phyloP scores from a whole-genome alignment of 2,329 filamentous ascomycete genomes.

The Colletotrichum sp. region DNA sequence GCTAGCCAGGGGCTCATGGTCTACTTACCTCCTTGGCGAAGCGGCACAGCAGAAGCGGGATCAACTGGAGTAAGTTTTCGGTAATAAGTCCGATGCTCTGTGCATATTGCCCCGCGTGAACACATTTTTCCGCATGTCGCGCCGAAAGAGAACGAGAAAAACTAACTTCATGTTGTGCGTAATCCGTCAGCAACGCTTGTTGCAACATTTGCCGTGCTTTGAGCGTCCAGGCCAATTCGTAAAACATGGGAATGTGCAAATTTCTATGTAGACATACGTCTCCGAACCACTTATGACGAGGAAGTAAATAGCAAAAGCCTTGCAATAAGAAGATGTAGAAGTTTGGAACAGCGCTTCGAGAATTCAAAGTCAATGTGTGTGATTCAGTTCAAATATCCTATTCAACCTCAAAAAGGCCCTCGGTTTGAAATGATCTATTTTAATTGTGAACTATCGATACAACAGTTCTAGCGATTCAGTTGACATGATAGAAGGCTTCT shows the following conservation, averaged over 20 bases:
- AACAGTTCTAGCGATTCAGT: not conserved
- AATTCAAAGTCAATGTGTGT: not conserved
- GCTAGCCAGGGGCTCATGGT: not conserved
- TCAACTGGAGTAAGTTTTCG: not conserved
- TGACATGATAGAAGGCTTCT: not conserved
- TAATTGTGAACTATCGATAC: not conserved
- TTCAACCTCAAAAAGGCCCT: not conserved
- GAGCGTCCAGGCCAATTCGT: not conserved
- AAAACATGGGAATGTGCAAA: no score
- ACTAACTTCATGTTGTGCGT: not conserved
- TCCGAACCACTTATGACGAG: not conserved
- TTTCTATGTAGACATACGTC: not conserved
- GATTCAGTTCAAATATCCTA: not conserved
- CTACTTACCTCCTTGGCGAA: not conserved
- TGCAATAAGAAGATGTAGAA: not conserved
- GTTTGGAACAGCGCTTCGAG: not conserved
- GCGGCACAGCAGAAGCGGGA: not conserved
- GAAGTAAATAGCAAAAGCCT: not conserved
- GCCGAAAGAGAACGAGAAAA: not conserved
- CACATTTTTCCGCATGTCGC: not conserved
- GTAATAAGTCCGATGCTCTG: not conserved
- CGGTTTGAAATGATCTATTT: not conserved
- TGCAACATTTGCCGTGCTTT: not conserved
- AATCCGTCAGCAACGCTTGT: not conserved
- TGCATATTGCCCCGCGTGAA: not conserved